These are phyloP conservation scores for Leccinum pachyderme DNA, from an alignment of 1,284 basidiomycete species.

Conservation along the genomic window DNA sequence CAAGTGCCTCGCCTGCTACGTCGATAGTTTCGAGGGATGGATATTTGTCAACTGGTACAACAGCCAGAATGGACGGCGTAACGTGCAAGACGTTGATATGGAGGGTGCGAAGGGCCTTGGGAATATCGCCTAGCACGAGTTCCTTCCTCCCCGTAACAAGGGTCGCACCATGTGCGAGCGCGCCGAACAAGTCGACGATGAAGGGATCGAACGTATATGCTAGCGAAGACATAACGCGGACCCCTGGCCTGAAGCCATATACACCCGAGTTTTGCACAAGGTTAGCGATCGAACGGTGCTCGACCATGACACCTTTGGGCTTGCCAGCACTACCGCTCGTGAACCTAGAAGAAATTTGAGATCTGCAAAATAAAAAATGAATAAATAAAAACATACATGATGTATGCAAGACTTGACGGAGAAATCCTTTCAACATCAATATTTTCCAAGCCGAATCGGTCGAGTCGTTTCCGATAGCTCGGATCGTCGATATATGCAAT, in stretches of 20 bases:
- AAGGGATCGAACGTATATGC: slow-evolving; percentile 34
- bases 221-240: slow-evolving; percentile 29
- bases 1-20: slow-evolving; percentile 30
- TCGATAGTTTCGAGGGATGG: slow-evolving; percentile 27
- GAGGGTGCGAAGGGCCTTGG: slow-evolving; percentile 27
- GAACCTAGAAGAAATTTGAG: slow-evolving; percentile 20
- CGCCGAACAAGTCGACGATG: slow-evolving; percentile 28
- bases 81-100: slow-evolving; percentile 28
- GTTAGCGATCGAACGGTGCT: slow-evolving; percentile 35
- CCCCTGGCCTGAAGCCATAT: slow-evolving; percentile 25
- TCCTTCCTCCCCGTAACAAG: slow-evolving; percentile 33
- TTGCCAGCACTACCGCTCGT: slow-evolving; percentile 31
- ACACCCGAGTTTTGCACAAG: slow-evolving; percentile 25
- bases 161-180: slow-evolving; percentile 28
- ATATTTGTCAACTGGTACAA: slow-evolving; percentile 28
- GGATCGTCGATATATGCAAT: slow-evolving; percentile 28
- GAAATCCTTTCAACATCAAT: slow-evolving; percentile 22
- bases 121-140: slow-evolving; percentile 32
- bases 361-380: neutral
- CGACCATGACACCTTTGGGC: slow-evolving; percentile 32
- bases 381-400: slow-evolving; percentile 20
- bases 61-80: slow-evolving; percentile 29
- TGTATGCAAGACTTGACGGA: slow-evolving; percentile 28
- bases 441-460: slow-evolving; percentile 14
- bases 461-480: slow-evolving; percentile 24